Percentiles rank a stretch among this genome's conserved stretches.
Evolutionary conservation across 768 basidiomycete genomes (phyloP).

Genomic region (Termitomyces bulborhizus): DNA sequence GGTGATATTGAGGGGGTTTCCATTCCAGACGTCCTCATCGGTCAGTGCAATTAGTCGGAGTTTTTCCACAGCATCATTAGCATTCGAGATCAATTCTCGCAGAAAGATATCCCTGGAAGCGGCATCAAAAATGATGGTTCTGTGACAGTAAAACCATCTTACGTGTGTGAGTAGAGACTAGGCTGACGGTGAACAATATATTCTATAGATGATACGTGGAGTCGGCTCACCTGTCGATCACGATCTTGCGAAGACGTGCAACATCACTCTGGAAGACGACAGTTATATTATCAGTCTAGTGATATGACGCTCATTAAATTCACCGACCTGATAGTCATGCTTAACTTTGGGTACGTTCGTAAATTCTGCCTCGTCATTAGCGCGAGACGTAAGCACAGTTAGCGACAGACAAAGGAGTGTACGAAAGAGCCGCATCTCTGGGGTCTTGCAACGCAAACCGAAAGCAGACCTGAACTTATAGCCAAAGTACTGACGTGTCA

Average conservation of each 20-base stretch:
- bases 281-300: neutral
- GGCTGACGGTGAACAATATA: constrained; percentile 5
- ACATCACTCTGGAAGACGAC: constrained; percentile 71
- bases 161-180: constrained; percentile 84
- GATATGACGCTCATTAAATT: neutral
- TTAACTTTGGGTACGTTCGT: constrained; percentile 42
- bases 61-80: constrained; percentile 96
- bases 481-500: constrained; percentile 44
- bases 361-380: constrained; percentile 39
- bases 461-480: neutral
- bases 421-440: constrained; percentile 53
- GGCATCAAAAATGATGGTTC: constrained; percentile 1
- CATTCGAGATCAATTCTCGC: constrained; percentile 88
- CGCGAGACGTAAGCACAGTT: constrained; percentile 36
- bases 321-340: constrained; percentile 64
- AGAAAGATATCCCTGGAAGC: constrained; percentile 68
- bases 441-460: neutral
- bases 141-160: constrained; percentile 13
- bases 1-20: constrained; percentile 81
- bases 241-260: constrained; percentile 85
- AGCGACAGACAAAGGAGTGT: constrained; percentile 41
- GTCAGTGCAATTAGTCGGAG: constrained; percentile 80
- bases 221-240: constrained; percentile 70
- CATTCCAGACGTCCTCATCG: constrained; percentile 66
- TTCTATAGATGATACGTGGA: neutral